Base-by-base conservation (phyloP, 352 stramenopile species). In the Pythium plurisporium region DNA sequence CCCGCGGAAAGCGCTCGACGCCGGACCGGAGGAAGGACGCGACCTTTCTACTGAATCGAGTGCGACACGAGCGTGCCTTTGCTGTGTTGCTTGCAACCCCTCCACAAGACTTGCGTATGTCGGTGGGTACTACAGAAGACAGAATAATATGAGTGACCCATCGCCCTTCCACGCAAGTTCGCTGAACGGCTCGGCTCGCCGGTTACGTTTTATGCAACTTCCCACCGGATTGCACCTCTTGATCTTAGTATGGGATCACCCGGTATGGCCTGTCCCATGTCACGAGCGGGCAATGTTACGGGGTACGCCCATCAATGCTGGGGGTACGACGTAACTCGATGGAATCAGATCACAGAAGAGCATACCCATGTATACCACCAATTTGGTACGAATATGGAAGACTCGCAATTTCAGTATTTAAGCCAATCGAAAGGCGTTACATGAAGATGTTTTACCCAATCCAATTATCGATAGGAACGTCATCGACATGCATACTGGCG, bases 381-480 rank as follows among this genome's bases (percentile, higher is more conserved):
- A n/a, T 3, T 25, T 20, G 38, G 51, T 59, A 59, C 51, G 3
- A 6, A 3, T 19, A 8, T 37, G 3, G 45, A 52, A 52, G 45
- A 11, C 26, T 2, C 3, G 3, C 10, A 14, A 15, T 10, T 38
- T 38, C 15, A 15, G 10, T 38, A 15, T 38, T 9, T 50, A 50
- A n/a, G n/a, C 22, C 41, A 25, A 34, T 30, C 15, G 12, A 36
- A 7, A 7, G 29, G 11, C 8, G 34, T 38, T 47, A 51, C 44
- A 56, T 15, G 10, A 19, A 51, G 11, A 10, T 48, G n/a, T 69
- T 72, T 65, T 49, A 22, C 15, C 69, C 67, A 81, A 78, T 76
- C 22, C 14, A 26, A 41, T 54, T 42, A 44, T 38, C 29, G 43
- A 47, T 20, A 76, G 72, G 61, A 72, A 67, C 64, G 62, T 52